Evolutionary conservation across 2,329 filamentous ascomycete species (phyloP).

Genomic region (Cladophialophora bantiana): DNA sequence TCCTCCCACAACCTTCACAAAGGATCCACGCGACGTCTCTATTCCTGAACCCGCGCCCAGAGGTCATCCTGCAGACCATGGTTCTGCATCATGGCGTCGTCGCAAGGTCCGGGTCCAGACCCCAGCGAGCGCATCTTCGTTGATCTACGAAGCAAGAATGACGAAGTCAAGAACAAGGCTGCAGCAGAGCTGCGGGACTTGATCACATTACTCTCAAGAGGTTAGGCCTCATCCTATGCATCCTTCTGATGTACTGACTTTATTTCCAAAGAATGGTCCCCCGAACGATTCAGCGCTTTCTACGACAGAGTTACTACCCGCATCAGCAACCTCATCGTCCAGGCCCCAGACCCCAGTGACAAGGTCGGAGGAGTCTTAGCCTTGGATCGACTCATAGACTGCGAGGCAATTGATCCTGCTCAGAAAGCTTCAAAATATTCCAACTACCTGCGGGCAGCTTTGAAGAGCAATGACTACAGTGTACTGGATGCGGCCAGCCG

Average conservation of each 20-base stretch:
- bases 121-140: constrained; percentile 62
- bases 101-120: constrained; percentile 56
- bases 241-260: constrained; percentile 24
- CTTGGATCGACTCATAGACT: constrained; percentile 91
- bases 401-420: constrained; percentile 91
- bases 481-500: constrained; percentile 90
- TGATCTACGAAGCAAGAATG: constrained; percentile 65
- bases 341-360: constrained; percentile 85
- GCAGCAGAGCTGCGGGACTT: constrained; percentile 57
- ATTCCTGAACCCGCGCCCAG: neutral
- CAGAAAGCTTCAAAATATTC: constrained; percentile 95
- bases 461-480: constrained; percentile 87
- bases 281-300: constrained; percentile 77
- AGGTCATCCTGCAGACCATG: constrained; percentile 34
- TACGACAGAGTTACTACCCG: constrained; percentile 71
- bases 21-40: neutral
- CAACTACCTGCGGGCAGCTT: constrained; percentile 83
- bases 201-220: constrained; percentile 55
- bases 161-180: constrained; percentile 57
- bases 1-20: neutral
- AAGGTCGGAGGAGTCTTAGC: constrained; percentile 91
- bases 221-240: constrained; percentile 41
- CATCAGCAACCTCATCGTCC: constrained; percentile 77
- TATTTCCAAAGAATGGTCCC: constrained; percentile 69
- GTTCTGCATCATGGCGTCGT: constrained; percentile 52